A percentile compares a stretch with the other conserved stretches of the same genome.
Conservation (phyloP, 1,284 basidiomycete species). For the Malassezia furfur region DNA sequence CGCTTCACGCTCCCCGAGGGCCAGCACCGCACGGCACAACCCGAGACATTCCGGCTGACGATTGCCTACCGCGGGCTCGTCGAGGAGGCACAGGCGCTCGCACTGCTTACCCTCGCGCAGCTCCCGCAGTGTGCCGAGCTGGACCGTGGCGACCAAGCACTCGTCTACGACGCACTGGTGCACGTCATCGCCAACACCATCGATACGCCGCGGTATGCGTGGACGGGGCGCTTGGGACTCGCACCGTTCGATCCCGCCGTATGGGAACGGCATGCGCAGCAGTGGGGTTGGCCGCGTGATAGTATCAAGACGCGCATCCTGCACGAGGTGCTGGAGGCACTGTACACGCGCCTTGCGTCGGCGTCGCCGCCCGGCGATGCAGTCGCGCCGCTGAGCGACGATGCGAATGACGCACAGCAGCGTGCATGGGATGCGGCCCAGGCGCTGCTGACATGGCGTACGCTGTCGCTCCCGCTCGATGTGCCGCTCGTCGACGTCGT, state of each 20-base stretch:
- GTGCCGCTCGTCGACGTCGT: conserved; percentile 10
- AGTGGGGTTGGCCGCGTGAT: conserved; percentile 7
- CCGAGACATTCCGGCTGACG: conserved; percentile 19
- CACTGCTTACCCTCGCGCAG: conserved; percentile 2
- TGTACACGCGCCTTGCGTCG: neutral
- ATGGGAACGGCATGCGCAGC: conserved; percentile 1
- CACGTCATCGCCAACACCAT: neutral
- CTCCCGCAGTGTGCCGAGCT: neutral
- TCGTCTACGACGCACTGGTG: conserved; percentile 2
- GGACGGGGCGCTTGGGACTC: neutral
- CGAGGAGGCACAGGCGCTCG: conserved; percentile 24
- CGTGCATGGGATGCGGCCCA: neutral
- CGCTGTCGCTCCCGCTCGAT: conserved; percentile 8
- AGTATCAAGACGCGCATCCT: neutral
- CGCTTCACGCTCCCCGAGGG: conserved; percentile 14
- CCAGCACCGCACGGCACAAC: neutral
- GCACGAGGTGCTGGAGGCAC: neutral
- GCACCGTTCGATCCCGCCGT: neutral
- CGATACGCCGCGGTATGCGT: neutral
- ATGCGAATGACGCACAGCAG: neutral
- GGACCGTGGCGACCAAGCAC: conserved; percentile 16
- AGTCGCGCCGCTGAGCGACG: neutral
- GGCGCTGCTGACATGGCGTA: conserved; percentile 1
- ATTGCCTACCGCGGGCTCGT: conserved; percentile 26
- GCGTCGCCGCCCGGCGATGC: neutral